Evolutionary conservation across 371 early-diverging fungal species (phyloP), one percentile per base, ranked within the genome.

Genomic region (Lichtheimia hyalospora): DNA sequence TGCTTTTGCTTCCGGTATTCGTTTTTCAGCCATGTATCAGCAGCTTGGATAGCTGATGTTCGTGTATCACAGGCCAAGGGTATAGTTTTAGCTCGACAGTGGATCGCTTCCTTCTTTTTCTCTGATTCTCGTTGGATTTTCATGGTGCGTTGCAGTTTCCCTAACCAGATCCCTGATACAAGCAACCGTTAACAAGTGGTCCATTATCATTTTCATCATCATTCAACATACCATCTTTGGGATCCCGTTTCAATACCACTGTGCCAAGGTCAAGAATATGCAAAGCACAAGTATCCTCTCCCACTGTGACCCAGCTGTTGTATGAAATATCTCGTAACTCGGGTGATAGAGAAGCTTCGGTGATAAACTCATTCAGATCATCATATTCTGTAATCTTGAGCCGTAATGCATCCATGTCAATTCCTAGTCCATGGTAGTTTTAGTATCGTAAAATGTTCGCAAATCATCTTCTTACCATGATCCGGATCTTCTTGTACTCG

Each of bases 21-120:
- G 71, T 62, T 64, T 41, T 48, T 43, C 0, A 88, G 48, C 84
- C 84, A 84, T 0, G 84, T 85, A 60, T 91, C 92, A 1, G 83
- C 76, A 15, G 79, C 89, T n/a, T 67, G 81, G 16, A 91, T 66
- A 8, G 85, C 86, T 12, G 68, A 66, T 18, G 57, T 52, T 20
- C 86, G 67, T 7, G 75, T 64, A 58, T 80, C 81, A 1, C 84
- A 60, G 24, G 60, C 66, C 39, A 74, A 66, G 8, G 72, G 82
- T 7, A 75, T 24, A 53, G 18, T 23, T 0, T 14, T 13, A 60
- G 55, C 7, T 21, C 54, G 54, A 52, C 54, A 53, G 15, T 24
- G 18, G 1, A 51, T 10, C 3, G 10, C 27, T 12, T 6, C 1
- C 40, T 53, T 24, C 14, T 52, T 34, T 3, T 34, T 8, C 10